Evolutionary conservation across 1,139 yeast species (phyloP), one percentile per base, ranked within the genome.

Genomic region (Scheffersomyces parashehatae): DNA sequence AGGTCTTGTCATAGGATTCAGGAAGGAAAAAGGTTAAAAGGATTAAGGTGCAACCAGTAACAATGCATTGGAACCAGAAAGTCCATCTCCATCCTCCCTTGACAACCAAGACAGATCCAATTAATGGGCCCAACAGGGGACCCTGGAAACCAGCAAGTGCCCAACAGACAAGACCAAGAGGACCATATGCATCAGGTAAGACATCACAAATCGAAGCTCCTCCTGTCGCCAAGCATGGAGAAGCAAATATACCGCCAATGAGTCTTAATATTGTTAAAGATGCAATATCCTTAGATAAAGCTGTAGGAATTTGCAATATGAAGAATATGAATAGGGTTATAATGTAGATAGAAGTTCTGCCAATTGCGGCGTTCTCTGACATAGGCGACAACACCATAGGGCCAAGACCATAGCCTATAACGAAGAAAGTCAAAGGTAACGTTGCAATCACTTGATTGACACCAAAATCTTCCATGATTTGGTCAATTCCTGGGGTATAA

Each of bases 401-500:
- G 3, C 75, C 75, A 13, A 67, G 39, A 36, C 72, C 75, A 46
- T 69, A 70, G 6, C 74, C 75, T 35, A 70, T 54, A n/a, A 70
- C 73, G 47, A 68, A 70, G 40, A 68, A 46, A 2, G 71, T 49
- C 48, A 70, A 56, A 49, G 79, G 65, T 52, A 66, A 52, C 30
- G 64, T 51, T 43, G 73, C 72, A 35, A 59, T 52, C 1, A 56
- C 55, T 35, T 54, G 50, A 29, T 53, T 42, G 8, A 75, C 51
- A 6, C 63, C 43, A 35, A 59, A 73, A 51, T 62, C 55, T 15
- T 41, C 58, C 60, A 53, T 60, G 26, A 70, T 57, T 26, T 62
- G 53, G 4, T 59, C 59, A 15, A 67, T 47, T 12, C 83, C 84
- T 0, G 88, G 85, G 1, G 86, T 75, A 51, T 77, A 81, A 28